These are phyloP conservation scores for Astragalus membranaceus DNA, from an alignment of 306 rosid species.

Conservation along the genomic window DNA sequence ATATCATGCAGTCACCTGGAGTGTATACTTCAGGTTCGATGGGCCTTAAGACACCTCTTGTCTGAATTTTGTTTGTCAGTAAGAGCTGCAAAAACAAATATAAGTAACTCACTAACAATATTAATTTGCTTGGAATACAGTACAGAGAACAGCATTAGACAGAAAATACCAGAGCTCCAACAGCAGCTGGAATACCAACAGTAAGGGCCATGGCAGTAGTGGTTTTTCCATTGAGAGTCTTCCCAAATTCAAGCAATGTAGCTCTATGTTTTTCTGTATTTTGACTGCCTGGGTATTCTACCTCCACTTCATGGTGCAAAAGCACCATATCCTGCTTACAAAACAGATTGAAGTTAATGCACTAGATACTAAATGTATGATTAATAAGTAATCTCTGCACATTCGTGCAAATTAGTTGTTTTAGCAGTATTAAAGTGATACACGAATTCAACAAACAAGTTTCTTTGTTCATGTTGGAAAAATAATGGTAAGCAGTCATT, in stretches of 20 bases:
- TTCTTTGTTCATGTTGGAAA: not conserved
- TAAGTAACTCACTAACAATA: not conserved
- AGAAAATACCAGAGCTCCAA: constrained; percentile 77
- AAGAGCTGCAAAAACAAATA: constrained; percentile 58
- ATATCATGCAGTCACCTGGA: constrained; percentile 48
- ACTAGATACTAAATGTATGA: not conserved
- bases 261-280: constrained; percentile 59
- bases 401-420: not conserved
- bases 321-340: constrained; percentile 91
- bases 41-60: constrained; percentile 91
- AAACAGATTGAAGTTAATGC: constrained; percentile 8
- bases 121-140: constrained; percentile 3
- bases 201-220: constrained; percentile 90
- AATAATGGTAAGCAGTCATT: not conserved
- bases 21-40: constrained; percentile 66
- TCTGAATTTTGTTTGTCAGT: constrained; percentile 70
- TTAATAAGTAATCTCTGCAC: not conserved
- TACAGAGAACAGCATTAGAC: not conserved
- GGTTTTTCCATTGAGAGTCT: constrained; percentile 45
- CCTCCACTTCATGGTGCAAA: constrained; percentile 83
- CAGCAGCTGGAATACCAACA: constrained; percentile 83
- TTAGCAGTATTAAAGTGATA: not conserved
- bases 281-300: constrained; percentile 58
- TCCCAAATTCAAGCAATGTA: constrained; percentile 85
- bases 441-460: not conserved